phyloP scores from a whole-genome alignment of 495 filamentous ascomycete species.

The Entonaema liquescens region DNA sequence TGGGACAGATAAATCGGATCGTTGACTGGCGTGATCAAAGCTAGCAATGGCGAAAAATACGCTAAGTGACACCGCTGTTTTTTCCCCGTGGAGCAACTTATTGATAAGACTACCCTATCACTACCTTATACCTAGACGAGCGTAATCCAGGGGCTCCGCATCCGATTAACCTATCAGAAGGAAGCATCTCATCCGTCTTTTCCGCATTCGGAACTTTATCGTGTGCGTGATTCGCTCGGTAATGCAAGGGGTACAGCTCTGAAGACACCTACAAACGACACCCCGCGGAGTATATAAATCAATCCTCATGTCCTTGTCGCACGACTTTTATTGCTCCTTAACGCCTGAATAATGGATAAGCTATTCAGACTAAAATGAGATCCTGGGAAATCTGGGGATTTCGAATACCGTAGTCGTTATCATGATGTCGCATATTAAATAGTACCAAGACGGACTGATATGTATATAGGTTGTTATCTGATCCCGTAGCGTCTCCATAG shows the following conservation, averaged over 20 bases:
- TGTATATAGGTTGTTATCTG: constrained; percentile 27
- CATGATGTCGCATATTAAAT: background rate
- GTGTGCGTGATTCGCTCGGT: constrained; percentile 35
- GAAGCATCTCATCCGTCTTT: constrained; percentile 6
- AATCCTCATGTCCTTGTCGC: constrained; percentile 23
- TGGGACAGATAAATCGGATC: constrained; percentile 33
- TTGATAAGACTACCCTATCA: constrained; percentile 39
- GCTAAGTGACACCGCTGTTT: constrained; percentile 39
- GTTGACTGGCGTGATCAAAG: constrained; percentile 37
- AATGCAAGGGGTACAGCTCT: constrained; percentile 23
- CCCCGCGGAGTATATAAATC: constrained; percentile 23
- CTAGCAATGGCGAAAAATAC: constrained; percentile 37
- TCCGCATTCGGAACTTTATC: constrained; percentile 28
- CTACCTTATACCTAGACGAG: constrained; percentile 18
- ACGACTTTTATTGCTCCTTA: constrained; percentile 17
- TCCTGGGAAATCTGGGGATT: constrained; percentile 30
- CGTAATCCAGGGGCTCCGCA: constrained; percentile 1
- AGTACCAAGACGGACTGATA: background rate
- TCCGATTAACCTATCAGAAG: constrained; percentile 12
- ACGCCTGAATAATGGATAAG: constrained; percentile 33
- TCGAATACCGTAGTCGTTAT: constrained; percentile 14
- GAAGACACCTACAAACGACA: constrained; percentile 14
- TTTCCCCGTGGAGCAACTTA: constrained; percentile 32
- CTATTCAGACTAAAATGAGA: constrained; percentile 24
- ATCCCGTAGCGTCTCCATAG: constrained; percentile 7